Evolutionary conservation across 768 basidiomycete genomes (phyloP).

Genomic region (Amanita exitialis): DNA sequence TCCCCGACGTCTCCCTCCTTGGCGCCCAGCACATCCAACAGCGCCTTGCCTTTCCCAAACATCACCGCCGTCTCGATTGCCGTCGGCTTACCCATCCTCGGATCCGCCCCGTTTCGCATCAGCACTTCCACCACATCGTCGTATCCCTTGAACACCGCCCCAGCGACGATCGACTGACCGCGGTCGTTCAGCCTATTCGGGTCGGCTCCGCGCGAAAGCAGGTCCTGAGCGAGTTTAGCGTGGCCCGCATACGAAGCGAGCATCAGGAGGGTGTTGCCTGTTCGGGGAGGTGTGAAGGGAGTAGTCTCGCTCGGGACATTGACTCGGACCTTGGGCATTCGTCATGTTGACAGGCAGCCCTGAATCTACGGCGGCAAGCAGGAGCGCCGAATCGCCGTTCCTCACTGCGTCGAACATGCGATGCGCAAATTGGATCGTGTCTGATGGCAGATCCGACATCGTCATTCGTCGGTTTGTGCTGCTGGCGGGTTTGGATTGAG

Average conservation of each 20-base stretch:
- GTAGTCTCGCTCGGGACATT: not conserved
- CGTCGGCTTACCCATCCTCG: constrained; percentile 52
- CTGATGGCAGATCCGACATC: constrained; percentile 19
- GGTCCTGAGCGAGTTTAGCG: constrained; percentile 34
- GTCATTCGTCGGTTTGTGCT: not conserved
- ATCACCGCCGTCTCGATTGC: constrained; percentile 62
- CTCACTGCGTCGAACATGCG: constrained; percentile 73
- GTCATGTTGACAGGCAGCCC: constrained; percentile 67
- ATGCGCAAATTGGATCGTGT: constrained; percentile 47
- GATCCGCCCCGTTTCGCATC: constrained; percentile 47
- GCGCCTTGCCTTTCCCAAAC: constrained; percentile 49
- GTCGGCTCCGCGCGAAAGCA: constrained; percentile 51
- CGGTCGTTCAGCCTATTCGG: constrained; percentile 62
- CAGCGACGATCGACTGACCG: constrained; percentile 65
- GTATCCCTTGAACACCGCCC: constrained; percentile 68
- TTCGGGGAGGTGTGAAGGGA: not conserved
- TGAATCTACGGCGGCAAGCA: constrained; percentile 49
- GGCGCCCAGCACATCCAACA: constrained; percentile 43
- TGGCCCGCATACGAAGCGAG: constrained; percentile 70
- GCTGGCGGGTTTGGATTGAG: no score
- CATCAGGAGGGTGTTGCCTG: constrained; percentile 76
- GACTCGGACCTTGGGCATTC: constrained; percentile 64
- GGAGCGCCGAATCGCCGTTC: constrained; percentile 37
- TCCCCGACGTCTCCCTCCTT: constrained; percentile 41
- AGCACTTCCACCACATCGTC: constrained; percentile 53